These are phyloP conservation scores for Eremochloa ophiuroides DNA, from an alignment of 176 grass and related monocot genomes.

Conservation along the genomic window DNA sequence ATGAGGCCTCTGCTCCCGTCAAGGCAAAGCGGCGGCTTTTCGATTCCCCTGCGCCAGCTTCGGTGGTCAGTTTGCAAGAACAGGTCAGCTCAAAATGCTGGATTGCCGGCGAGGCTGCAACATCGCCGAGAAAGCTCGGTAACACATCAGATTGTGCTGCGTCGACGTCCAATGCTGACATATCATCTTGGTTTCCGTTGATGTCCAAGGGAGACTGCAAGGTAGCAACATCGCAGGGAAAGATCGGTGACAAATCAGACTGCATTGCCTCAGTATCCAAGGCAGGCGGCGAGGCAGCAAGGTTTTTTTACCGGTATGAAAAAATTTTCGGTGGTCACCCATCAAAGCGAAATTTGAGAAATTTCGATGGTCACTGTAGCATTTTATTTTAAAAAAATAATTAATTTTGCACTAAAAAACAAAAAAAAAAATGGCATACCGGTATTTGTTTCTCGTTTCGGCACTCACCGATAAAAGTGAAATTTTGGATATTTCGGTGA, in stretches of 20 bases:
- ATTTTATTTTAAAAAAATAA: no score
- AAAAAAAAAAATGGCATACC: no score
- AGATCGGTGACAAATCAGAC: neutral
- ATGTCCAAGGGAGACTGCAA: no score
- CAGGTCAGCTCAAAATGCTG: neutral
- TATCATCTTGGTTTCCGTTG: neutral
- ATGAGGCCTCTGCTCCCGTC: neutral
- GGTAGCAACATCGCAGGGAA: neutral
- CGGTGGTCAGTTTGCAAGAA: neutral
- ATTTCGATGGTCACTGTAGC: no score
- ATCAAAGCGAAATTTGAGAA: no score
- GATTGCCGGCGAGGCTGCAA: neutral
- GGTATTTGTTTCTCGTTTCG: no score
- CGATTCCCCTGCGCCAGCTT: neutral
- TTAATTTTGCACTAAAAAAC: no score
- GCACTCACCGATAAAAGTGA: no score
- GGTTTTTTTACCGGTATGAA: no score
- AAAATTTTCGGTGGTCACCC: no score
- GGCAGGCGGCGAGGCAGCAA: neutral
- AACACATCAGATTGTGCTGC: neutral
- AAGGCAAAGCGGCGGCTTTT: neutral
- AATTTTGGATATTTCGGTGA: no score
- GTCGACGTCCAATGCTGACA: neutral
- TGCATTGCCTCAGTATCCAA: neutral
- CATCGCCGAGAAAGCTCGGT: neutral